Conservation (phyloP, 495 filamentous ascomycete genomes). For the Neohortaea acidophila region DNA sequence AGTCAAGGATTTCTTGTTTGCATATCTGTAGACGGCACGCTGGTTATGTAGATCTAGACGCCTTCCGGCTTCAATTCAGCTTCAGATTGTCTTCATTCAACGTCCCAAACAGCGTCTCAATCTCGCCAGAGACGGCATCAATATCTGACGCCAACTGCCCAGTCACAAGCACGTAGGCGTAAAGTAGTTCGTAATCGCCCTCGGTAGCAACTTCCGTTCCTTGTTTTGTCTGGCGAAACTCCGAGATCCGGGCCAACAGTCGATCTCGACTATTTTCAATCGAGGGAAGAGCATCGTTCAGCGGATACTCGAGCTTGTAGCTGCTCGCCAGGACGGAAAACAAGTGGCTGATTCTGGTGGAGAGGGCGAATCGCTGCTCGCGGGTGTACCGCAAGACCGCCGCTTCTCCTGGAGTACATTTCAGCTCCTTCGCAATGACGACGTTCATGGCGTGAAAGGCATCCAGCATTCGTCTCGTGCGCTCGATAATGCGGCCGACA, state of each 20-base stretch:
- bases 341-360: conserved; percentile 77
- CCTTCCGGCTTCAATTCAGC: conserved; percentile 44
- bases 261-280: conserved; percentile 66
- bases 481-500: conserved; percentile 56
- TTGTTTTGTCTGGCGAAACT: conserved; percentile 59
- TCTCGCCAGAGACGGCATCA: conserved; percentile 47
- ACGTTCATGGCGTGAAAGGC: conserved; percentile 92
- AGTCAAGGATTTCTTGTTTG: too few relatives aligned
- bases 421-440: conserved; percentile 66
- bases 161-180: conserved; percentile 58
- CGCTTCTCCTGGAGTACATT: conserved; percentile 62
- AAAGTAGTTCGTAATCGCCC: conserved; percentile 54
- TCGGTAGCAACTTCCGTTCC: conserved; percentile 38
- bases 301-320: conserved; percentile 81
- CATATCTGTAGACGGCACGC: too few relatives aligned
- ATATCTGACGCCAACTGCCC: conserved; percentile 56
- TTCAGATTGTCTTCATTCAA: conserved; percentile 59
- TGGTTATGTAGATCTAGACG: too few relatives aligned
- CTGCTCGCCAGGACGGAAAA: conserved; percentile 86
- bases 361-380: conserved; percentile 62
- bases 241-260: conserved; percentile 76
- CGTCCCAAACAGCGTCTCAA: conserved; percentile 59
- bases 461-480: conserved; percentile 72
- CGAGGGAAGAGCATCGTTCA: conserved; percentile 74
- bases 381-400: conserved; percentile 64